A percentile compares a stretch with the other conserved stretches of the same genome.
Conservation (phyloP, 2,329 filamentous ascomycete genomes). For the Calonectria crousiana region DNA sequence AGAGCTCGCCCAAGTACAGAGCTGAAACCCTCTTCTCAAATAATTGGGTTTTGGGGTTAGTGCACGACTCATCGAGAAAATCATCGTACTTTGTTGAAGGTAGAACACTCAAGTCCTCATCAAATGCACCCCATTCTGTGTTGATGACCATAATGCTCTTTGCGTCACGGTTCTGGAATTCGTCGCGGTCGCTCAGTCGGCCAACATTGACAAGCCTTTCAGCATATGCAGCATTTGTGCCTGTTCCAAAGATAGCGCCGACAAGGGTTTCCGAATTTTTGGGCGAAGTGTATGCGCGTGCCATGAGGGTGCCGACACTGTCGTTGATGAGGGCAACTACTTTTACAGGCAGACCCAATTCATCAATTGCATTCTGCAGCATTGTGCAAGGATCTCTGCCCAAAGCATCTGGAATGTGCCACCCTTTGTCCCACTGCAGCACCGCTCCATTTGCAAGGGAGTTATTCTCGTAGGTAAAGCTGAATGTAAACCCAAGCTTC, state of each 20-base stretch:
- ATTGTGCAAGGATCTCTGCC: slow-evolving; percentile 17
- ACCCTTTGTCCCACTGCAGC: slow-evolving; percentile 23
- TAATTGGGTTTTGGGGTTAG: slow-evolving; percentile 83
- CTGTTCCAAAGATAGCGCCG: slow-evolving; percentile 85
- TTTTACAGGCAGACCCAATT: background rate
- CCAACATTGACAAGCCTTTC: slow-evolving; percentile 68
- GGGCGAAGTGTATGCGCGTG: slow-evolving; percentile 70
- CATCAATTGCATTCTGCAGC: slow-evolving; percentile 16
- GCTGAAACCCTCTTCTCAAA: slow-evolving; percentile 87
- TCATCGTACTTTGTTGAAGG: slow-evolving; percentile 10
- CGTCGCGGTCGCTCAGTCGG: slow-evolving; percentile 58
- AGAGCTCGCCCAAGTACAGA: slow-evolving; percentile 84
- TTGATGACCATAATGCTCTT: slow-evolving; percentile 19
- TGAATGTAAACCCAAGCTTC: slow-evolving; percentile 17
- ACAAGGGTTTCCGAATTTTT: slow-evolving; percentile 68
- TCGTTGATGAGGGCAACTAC: slow-evolving; percentile 22
- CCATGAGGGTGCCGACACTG: slow-evolving; percentile 80
- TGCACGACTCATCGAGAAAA: slow-evolving; percentile 71
- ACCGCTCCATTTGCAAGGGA: slow-evolving; percentile 2
- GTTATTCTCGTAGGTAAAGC: slow-evolving; percentile 16
- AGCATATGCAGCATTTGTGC: slow-evolving; percentile 84
- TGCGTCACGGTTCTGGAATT: background rate
- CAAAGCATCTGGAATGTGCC: slow-evolving; percentile 10
- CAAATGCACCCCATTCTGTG: slow-evolving; percentile 28
- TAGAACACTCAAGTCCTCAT: slow-evolving; percentile 9